Evolutionary conservation across 768 basidiomycete species (phyloP).

Genomic region (Mycena maculata): DNA sequence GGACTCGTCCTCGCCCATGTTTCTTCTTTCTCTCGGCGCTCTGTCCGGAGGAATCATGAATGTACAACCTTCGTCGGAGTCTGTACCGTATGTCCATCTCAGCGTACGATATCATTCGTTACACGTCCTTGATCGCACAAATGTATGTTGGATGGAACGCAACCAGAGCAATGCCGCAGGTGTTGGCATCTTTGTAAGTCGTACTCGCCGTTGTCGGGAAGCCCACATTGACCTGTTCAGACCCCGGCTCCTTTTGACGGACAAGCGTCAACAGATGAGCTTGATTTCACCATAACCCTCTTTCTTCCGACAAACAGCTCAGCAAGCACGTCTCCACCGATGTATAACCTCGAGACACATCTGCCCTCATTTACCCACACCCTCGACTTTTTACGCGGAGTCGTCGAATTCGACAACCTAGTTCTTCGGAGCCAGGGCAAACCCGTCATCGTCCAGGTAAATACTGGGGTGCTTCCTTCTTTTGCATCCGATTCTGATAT

Average conservation of each 20-base stretch:
- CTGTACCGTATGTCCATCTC: constrained; percentile 29
- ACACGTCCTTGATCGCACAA: constrained; percentile 36
- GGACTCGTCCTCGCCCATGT: constrained; percentile 43
- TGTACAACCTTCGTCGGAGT: constrained; percentile 27
- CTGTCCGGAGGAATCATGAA: constrained; percentile 34
- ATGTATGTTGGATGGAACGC: constrained; percentile 45
- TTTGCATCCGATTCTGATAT: neutral
- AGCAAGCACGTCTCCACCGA: constrained; percentile 36
- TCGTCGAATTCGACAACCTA: constrained; percentile 55
- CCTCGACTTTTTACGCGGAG: constrained; percentile 49
- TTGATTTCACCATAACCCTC: constrained; percentile 40
- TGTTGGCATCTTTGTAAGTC: constrained; percentile 46
- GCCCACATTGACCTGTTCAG: constrained; percentile 19
- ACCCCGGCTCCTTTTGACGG: constrained; percentile 31
- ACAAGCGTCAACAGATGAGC: constrained; percentile 20
- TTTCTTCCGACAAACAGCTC: constrained; percentile 36
- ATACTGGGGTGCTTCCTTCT: too few relatives aligned
- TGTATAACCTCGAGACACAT: constrained; percentile 58
- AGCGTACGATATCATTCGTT: constrained; percentile 16
- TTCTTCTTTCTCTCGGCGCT: constrained; percentile 48
- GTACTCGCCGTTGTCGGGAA: neutral
- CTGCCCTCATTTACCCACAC: constrained; percentile 55
- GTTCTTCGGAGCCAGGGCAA: constrained; percentile 50
- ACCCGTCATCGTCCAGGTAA: constrained; percentile 50
- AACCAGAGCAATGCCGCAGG: constrained; percentile 43